Base-by-base conservation (phyloP, 108 stramenopile species). In the Chaetoceros muelleri region DNA sequence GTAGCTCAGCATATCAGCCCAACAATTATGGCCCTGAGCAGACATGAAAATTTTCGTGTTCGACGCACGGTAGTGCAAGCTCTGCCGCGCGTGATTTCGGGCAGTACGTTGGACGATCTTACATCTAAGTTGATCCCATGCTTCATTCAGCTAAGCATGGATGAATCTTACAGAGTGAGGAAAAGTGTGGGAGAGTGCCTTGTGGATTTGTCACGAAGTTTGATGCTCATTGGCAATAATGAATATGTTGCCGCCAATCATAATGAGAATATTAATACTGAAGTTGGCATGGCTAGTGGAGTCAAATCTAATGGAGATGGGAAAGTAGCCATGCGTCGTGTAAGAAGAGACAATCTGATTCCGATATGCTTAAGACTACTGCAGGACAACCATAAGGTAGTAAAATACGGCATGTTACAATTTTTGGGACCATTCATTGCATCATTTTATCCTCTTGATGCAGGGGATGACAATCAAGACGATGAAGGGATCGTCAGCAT, bases 21-120 rank as follows among this genome's bases (percentile, higher is more conserved):
- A 0, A 84, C 94, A 17, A 72, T 98, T 27, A 61, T 94, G 10
- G 69, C 81, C 20, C 71, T 99, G 24, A 80, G 90, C 16, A 77
- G 85, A 58, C 96, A 99, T 76, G 85, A 84, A 17, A 86, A 86
- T 47, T 96, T 99, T 63, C 76, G 96, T 22, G 98, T 98, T 18
- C 67, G 98, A 24, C 78, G 96, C 51, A 69, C 90, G 21, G 89
- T 85, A 0, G 95, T 94, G 3, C 90, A 96, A 51, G 95, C 94
- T 50, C 58, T 99, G 23, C 93, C 96, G 23, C 73, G 89, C 0
- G 75, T 96, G 29, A 73, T 96, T 60, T 78, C 78, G 17, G 89
- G 92, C 17, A 87, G 84, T 1, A 72, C 84, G n/a, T 71, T 88
- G 19, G 82, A 90, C 18, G 87, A 82, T 44, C 83, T 86, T 1